Conservation (phyloP, 352 stramenopile genomes). For the Phytopythium sindhum region DNA sequence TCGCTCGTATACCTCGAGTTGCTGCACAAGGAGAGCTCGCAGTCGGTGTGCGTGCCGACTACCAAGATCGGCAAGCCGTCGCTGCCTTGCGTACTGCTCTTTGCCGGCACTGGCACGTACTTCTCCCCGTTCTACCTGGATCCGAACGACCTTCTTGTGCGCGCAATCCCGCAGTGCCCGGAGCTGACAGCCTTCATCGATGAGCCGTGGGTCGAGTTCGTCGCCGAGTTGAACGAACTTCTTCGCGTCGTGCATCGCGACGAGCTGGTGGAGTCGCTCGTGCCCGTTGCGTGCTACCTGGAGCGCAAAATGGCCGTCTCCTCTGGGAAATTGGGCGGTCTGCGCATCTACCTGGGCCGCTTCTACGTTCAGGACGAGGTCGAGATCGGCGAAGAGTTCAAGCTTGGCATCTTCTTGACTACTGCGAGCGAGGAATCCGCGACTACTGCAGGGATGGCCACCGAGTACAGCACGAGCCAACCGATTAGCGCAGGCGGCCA, state of each 20-base stretch:
- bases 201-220: conserved; percentile 81
- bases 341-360: conserved; percentile 68
- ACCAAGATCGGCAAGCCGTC: conserved; percentile 71
- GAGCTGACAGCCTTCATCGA: conserved; percentile 85
- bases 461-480: background rate
- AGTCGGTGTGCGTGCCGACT: conserved; percentile 67
- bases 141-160: conserved; percentile 75
- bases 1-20: conserved; percentile 79
- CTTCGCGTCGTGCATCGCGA: conserved; percentile 67
- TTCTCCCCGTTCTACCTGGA: conserved; percentile 78
- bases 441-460: conserved; percentile 10
- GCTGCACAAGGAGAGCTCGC: conserved; percentile 68
- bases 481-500: background rate
- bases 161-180: conserved; percentile 71
- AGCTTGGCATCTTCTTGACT: conserved; percentile 67
- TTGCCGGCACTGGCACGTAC: conserved; percentile 77
- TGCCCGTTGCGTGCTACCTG: conserved; percentile 60
- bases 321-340: conserved; percentile 47
- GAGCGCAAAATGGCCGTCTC: conserved; percentile 45
- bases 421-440: conserved; percentile 33
- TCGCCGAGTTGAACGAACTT: conserved; percentile 75
- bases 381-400: conserved; percentile 70
- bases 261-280: conserved; percentile 54
- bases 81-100: conserved; percentile 68
- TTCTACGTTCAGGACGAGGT: conserved; percentile 74